Percentiles rank a stretch among this genome's conserved stretches.
Evolutionary conservation across 1,139 yeast species (phyloP).

Genomic region (Zhuliangozyma parablackwelliae): DNA sequence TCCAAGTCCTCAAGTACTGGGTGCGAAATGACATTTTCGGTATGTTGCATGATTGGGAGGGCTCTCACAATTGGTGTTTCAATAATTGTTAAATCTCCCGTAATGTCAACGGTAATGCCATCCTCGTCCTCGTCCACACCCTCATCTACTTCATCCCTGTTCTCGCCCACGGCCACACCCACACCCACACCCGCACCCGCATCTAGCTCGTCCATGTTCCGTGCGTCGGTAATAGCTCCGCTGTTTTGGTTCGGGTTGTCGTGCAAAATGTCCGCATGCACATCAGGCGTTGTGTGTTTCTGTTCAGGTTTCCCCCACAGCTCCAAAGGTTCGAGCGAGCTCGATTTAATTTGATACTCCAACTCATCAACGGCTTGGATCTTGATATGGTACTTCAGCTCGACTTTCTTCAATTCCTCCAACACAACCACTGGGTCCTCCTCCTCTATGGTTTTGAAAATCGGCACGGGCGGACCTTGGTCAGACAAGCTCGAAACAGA

Average conservation of each 20-base stretch:
- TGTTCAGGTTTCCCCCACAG: no score
- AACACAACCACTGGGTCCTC: conserved; percentile 31
- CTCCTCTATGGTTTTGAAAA: conserved; percentile 27
- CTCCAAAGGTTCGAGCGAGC: no score
- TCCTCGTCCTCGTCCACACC: conserved; percentile 3
- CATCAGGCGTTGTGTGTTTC: no score
- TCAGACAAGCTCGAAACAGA: conserved; percentile 6
- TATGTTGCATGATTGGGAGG: not conserved
- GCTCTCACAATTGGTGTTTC: conserved; percentile 2
- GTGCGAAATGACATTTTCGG: no score
- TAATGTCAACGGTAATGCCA: not conserved
- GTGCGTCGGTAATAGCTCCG: no score
- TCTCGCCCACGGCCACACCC: conserved; percentile 3
- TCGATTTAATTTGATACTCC: conserved; percentile 9
- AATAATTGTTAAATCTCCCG: conserved; percentile 2
- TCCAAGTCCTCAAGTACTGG: no score
- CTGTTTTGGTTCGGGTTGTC: no score
- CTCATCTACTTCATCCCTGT: not conserved
- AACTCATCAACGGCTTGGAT: conserved; percentile 28
- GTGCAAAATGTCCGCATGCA: no score
- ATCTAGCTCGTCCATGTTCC: not conserved
- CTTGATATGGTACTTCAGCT: conserved; percentile 27
- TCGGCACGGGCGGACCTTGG: conserved; percentile 15
- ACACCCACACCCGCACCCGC: not conserved
- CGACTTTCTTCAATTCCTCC: conserved; percentile 26